These are phyloP conservation scores for Aureobasidium sp. DNA, from an alignment of 2,329 filamentous ascomycete species.

Conservation along the genomic window DNA sequence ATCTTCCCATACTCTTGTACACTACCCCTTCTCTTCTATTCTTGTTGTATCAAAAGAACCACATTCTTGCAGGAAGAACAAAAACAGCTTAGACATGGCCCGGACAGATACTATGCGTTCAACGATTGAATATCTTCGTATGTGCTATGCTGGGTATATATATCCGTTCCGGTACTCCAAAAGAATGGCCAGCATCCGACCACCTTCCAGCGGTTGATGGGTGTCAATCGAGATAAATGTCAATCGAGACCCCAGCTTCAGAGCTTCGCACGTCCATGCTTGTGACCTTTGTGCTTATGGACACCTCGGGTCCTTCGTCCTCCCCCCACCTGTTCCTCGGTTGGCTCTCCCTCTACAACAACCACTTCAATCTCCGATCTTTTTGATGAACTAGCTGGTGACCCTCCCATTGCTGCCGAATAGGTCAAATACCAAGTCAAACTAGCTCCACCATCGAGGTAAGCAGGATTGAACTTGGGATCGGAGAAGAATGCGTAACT, in stretches of 20 bases:
- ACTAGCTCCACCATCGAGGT: slow-evolving; percentile 76
- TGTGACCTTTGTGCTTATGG: neutral
- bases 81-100: neutral
- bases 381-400: neutral
- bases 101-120: neutral
- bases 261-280: neutral
- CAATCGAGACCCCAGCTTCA: neutral
- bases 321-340: neutral
- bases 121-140: neutral
- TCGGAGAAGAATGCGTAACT: slow-evolving; percentile 71
- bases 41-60: neutral
- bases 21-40: too few species aligned
- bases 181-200: neutral
- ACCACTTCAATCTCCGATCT: neutral
- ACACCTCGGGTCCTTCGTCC: neutral
- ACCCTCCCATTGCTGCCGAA: slow-evolving; percentile 56
- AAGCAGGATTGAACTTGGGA: slow-evolving; percentile 56
- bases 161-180: neutral
- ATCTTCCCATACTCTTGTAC: neutral
- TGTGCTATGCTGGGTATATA: neutral
- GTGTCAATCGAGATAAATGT: neutral
- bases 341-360: neutral
- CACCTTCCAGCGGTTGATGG: neutral
- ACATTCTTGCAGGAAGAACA: neutral
- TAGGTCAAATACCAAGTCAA: slow-evolving; percentile 80